Conservation (phyloP, 2,329 filamentous ascomycete species). For the Hypoxylon sp. region DNA sequence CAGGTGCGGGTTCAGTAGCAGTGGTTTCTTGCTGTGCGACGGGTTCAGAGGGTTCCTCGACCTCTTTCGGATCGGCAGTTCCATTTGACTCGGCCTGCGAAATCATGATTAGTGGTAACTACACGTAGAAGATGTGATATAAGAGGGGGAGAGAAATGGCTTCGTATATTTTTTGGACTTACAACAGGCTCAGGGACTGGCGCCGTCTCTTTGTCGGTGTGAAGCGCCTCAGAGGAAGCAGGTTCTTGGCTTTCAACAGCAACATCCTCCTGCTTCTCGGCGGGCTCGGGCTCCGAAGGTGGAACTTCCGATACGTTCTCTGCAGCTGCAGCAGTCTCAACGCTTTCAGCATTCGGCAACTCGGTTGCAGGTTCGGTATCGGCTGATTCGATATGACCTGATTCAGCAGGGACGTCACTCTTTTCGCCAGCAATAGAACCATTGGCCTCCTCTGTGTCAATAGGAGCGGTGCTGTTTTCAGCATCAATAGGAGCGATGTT, state of each 20-base stretch:
- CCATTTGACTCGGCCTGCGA: constrained; percentile 8
- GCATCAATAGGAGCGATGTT: background rate
- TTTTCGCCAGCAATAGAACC: background rate
- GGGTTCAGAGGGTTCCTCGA: constrained; percentile 11
- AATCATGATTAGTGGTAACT: constrained; percentile 6
- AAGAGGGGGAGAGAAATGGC: no score
- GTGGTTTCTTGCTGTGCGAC: constrained; percentile 3
- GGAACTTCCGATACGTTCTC: background rate
- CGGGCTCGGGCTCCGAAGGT: background rate
- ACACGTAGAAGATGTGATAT: background rate
- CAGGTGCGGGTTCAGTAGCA: background rate
- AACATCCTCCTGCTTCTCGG: constrained; percentile 7
- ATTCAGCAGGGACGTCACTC: background rate
- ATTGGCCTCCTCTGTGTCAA: background rate
- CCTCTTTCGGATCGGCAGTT: background rate
- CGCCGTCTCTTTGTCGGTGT: background rate
- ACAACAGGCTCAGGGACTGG: constrained; percentile 5
- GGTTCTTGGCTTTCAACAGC: constrained; percentile 25
- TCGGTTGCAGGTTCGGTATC: background rate
- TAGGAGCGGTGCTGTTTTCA: background rate
- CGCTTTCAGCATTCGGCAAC: background rate
- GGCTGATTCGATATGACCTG: background rate
- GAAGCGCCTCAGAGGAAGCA: constrained; percentile 5
- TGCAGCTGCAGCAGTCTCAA: background rate
- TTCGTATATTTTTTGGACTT: background rate